Base-by-base conservation (phyloP, 306 rosid species). In the Carpinus fangiana region DNA sequence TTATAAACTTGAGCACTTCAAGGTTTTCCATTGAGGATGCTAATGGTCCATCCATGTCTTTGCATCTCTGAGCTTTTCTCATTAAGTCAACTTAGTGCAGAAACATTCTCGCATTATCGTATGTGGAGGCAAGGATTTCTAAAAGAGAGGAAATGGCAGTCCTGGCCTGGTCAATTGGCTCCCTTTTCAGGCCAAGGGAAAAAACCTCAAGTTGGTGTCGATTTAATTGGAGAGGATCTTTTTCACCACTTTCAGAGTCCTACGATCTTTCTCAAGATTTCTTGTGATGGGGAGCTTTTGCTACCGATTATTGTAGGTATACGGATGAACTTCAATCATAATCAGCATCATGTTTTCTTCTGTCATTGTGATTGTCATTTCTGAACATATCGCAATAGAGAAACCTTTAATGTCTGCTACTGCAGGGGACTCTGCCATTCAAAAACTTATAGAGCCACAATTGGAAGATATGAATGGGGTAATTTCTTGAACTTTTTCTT, bases 301-400 rank as follows among this genome's bases (percentile, higher is more conserved):
- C 91, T 96, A 51, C 99, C 99, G 38, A 89, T 96, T 84, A 91
- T 91, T 84, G 99, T 91, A 76, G 99, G 99, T 94, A 87, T 26
- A 74, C n/a, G 73, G 76, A 20, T 16, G 46, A 56, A 28, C 36
- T 2, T 72, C 36, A 18, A 79, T 73, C 13, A 43, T 76, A 20
- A 14, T 36, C 41, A 21, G 48, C 20, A 20, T 3, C 13, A 62
- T 59, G 60, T 56, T 11, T 0, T 73, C 38, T n/a, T 65, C 54
- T 80, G 64, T 66, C 65, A 18, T 73, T 83, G 31, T 74, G n/a
- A 14, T 51, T 66, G 14, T 75, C 10, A 55, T 80, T 84, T 74
- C 3, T 75, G 31, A 31, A 59, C 16, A 60, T 38, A 70, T 20
- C 53, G 16, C 3, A 67, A 67, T 67, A 55, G 53, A 57, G 50